Evolutionary conservation across 805 yeast species (phyloP), one percentile per base, ranked within the genome.

Genomic region (Saccharomycopsis fodiens): DNA sequence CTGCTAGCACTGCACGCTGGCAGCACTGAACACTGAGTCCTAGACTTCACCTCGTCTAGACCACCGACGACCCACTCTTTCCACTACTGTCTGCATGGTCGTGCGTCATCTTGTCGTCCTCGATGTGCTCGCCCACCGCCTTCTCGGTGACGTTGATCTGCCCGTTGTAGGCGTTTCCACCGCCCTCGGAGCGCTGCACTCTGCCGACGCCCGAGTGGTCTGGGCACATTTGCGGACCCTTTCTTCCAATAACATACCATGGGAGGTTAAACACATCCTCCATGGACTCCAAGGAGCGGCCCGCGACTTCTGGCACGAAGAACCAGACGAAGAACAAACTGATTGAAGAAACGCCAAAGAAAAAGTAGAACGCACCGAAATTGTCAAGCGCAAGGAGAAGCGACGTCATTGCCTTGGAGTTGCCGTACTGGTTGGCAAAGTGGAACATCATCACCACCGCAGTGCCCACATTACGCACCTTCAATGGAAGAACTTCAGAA

Each of bases 211-310:
- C 29, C 10, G 29, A 25, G 29, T 6, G 6, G 54, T 75, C 79
- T 30, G 79, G 79, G 49, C 76, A 71, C 51, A 75, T 63, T 52
- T 64, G 60, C 27, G 71, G 67, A 55, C 79, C 80, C 47, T 61
- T 68, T 61, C 81, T 66, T 39, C 82, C 82, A 52, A 76, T 65
- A 43, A 73, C 53, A 57, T 74, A 73, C 81, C 81, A 76, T 44
- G 80, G 81, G 54, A 73, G 64, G 55, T 59, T 63, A 63, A 74
- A 74, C 36, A 73, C 56, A 44, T 68, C 74, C 51, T 73, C 77
- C 73, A 74, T 70, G 47, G 67, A 59, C 56, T 74, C 79, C 60
- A 74, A 66, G 25, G 72, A 63, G 50, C 74, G 61, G 15, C 76
- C 76, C 7, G 70, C 50, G 23, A 73, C 63, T 57, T 74, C 78